phyloP scores from a whole-genome alignment of 2,329 filamentous ascomycete genomes.

The Fusarium succisae region DNA sequence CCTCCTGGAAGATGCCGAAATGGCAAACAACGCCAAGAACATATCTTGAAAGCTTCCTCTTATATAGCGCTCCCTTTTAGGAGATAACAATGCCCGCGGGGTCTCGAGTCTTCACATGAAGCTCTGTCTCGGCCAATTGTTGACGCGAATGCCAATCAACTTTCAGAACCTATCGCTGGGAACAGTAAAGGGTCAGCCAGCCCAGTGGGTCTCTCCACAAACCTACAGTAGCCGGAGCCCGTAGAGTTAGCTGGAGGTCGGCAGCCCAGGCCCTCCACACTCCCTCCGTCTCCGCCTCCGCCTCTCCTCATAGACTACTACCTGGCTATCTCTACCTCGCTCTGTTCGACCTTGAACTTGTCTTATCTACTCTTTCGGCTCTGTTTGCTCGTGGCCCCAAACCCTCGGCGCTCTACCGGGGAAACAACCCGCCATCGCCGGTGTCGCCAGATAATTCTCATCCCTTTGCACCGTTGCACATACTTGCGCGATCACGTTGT shows the following conservation, averaged over 20 bases:
- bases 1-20: conserved; percentile 2
- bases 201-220: conserved; percentile 35
- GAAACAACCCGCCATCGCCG: neutral
- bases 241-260: neutral
- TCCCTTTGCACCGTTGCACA: conserved; percentile 20
- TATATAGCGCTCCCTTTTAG: conserved; percentile 4
- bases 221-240: conserved; percentile 18
- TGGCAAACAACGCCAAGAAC: neutral
- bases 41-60: neutral
- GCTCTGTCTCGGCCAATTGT: conserved; percentile 32
- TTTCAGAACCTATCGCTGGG: neutral
- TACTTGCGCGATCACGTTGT: conserved; percentile 25
- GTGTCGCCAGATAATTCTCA: conserved; percentile 1
- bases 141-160: conserved; percentile 25
- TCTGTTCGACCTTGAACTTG: neutral
- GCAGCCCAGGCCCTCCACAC: conserved; percentile 21
- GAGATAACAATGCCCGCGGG: conserved; percentile 1
- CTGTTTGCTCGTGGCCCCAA: conserved; percentile 27
- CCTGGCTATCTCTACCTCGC: conserved; percentile 13
- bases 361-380: neutral
- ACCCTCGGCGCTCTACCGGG: conserved; percentile 17
- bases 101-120: conserved; percentile 25
- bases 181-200: conserved; percentile 13
- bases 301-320: conserved; percentile 18
- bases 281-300: conserved; percentile 28